Base-by-base conservation (phyloP, 2,329 filamentous ascomycete species). In the Penicillium expansum region DNA sequence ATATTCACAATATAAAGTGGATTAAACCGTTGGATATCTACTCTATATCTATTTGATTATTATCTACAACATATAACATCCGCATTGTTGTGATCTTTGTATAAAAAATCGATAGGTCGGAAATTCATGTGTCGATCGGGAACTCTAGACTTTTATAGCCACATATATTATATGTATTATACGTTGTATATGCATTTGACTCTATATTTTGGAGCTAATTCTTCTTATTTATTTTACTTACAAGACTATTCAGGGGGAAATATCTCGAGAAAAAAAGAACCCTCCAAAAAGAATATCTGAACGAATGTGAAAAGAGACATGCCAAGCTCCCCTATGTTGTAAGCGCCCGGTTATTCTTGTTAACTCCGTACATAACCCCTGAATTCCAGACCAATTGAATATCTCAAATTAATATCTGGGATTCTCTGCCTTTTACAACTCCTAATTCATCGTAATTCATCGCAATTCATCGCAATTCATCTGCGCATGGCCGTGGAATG, bases 101-200 rank as follows among this genome's bases (percentile, higher is more conserved):
- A 32, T 41, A 24, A 38, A 38, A 33, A 55, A 20, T 32, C 2
- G 52, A 55, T 20, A 51, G 38, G 24, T 55, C 52, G 9, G 2
- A 33, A 33, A 35, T 24, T n/a, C 18, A 11, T 14, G 44, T 29
- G 48, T 32, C 52, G 48, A 56, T 59, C 57, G 37, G 32, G 27
- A 24, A 47, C 44, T 33, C 43, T 33, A 16, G 30, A 44, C 48
- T 35, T 18, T 16, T 32, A 33, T 49, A 38, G 38, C 39, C 37
- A 5, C 24, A 20, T 39, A 1, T 20, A 18, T 22, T 16, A 22
- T 47, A 29, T 29, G 11, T 1, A 22, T 22, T 33, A 16, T 9
- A 32, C 13, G 4, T 16, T 32, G n/a, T n/a, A n/a, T n/a, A 9
- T 16, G 7, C 29, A 2, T 18, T n/a, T 20, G 8, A 42, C 11